Percentiles rank a stretch among this genome's conserved stretches.
Evolutionary conservation across 164 flowering plant genomes (phyloP).

Genomic region (Vitis riparia): DNA sequence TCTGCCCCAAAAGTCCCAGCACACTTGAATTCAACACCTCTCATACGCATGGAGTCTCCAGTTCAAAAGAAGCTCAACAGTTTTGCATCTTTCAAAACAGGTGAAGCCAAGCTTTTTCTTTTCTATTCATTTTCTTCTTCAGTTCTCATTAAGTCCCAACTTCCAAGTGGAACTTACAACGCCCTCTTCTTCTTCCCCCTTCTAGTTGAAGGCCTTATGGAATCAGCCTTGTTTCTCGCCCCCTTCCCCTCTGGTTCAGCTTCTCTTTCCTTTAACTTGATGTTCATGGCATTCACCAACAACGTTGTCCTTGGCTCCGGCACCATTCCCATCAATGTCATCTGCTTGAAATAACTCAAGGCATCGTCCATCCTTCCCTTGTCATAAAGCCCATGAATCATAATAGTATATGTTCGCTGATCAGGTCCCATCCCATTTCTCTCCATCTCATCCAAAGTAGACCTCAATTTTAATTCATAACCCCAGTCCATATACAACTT

Average conservation of each 20-base stretch:
- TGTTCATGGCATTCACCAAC: slow-evolving; percentile 54
- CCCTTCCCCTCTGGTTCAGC: slow-evolving; percentile 1
- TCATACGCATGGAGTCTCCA: no score
- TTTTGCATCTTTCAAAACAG: no score
- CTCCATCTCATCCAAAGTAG: slow-evolving; percentile 82
- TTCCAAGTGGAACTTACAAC: neutral
- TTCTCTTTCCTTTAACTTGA: slow-evolving; percentile 32
- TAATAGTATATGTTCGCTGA: slow-evolving; percentile 72
- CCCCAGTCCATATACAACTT: slow-evolving; percentile 63
- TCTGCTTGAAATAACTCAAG: slow-evolving; percentile 51
- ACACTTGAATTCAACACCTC: no score
- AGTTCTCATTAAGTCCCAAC: no score
- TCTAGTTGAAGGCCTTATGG: neutral
- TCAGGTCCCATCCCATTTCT: slow-evolving; percentile 76
- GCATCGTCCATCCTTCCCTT: slow-evolving; percentile 57
- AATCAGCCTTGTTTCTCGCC: neutral
- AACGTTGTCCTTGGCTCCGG: slow-evolving; percentile 75
- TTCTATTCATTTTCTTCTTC: no score
- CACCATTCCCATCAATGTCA: slow-evolving; percentile 73
- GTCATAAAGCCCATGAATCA: slow-evolving; percentile 68
- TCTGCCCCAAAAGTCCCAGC: no score
- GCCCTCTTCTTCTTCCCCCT: neutral
- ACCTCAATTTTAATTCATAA: slow-evolving; percentile 34
- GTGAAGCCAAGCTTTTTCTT: no score
- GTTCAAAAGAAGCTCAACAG: no score